phyloP scores from a whole-genome alignment of 331 rosid genomes.

The Stylosanthes scabra region DNA sequence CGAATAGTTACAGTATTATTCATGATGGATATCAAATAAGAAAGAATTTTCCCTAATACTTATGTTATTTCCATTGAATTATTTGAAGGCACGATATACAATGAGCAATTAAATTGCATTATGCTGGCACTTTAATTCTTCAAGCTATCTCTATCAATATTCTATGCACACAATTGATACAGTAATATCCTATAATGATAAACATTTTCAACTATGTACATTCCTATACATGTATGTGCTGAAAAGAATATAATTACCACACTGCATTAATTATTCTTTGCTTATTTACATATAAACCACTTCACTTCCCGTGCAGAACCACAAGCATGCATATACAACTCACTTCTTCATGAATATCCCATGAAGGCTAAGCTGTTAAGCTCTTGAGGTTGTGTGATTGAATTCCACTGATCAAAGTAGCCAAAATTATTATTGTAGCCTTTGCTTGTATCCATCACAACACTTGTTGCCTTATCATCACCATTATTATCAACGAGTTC shows the following conservation, averaged over 20 bases:
- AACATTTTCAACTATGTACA: constrained; percentile 31
- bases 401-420: constrained; percentile 53
- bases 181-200: not conserved
- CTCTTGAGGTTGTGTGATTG: constrained; percentile 55
- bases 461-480: constrained; percentile 18
- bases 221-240: constrained; percentile 8
- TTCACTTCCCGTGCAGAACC: constrained; percentile 19
- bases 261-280: constrained; percentile 5
- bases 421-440: constrained; percentile 33
- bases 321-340: not conserved
- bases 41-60: not conserved
- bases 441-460: constrained; percentile 37
- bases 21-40: not conserved
- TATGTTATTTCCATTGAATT: not conserved
- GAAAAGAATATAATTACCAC: constrained; percentile 36
- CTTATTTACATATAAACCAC: constrained; percentile 39
- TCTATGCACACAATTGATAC: constrained; percentile 21
- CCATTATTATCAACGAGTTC: constrained; percentile 30
- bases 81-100: constrained; percentile 26
- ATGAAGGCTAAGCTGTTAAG: constrained; percentile 48
- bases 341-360: constrained; percentile 34
- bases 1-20: not conserved
- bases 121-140: constrained; percentile 31
- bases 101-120: constrained; percentile 16
- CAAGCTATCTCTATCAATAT: constrained; percentile 10